phyloP scores from a whole-genome alignment of 495 filamentous ascomycete species.

The Pyrenopolyporus hunteri region DNA sequence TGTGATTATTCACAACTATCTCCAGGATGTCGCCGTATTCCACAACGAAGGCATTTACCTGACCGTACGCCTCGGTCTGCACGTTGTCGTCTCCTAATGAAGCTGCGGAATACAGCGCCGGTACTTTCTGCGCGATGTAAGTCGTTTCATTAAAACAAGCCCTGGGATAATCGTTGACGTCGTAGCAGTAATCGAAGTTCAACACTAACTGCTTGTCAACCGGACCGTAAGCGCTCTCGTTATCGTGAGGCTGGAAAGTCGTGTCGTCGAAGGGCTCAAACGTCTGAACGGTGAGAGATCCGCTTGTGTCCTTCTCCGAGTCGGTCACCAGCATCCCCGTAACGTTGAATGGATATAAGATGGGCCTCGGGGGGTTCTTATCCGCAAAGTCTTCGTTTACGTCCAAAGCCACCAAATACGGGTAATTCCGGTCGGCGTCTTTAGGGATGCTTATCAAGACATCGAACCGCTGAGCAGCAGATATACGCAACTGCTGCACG shows the following conservation, averaged over 20 bases:
- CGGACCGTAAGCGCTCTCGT: slow-evolving; percentile 49
- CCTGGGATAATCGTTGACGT: slow-evolving; percentile 67
- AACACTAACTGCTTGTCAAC: slow-evolving; percentile 62
- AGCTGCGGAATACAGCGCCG: slow-evolving; percentile 76
- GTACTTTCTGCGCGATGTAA: slow-evolving; percentile 76
- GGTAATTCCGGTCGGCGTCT: slow-evolving; percentile 58
- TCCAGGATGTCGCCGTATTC: slow-evolving; percentile 71
- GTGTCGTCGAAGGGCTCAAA: slow-evolving; percentile 71
- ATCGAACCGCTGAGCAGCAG: slow-evolving; percentile 69
- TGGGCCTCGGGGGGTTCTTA: slow-evolving; percentile 34
- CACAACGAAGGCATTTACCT: slow-evolving; percentile 70
- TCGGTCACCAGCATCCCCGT: slow-evolving; percentile 71
- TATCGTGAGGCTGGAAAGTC: slow-evolving; percentile 63
- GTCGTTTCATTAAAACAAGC: slow-evolving; percentile 80
- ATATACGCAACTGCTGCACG: slow-evolving; percentile 51
- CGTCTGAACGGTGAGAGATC: slow-evolving; percentile 53
- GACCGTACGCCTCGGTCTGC: slow-evolving; percentile 74
- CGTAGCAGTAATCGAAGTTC: slow-evolving; percentile 65
- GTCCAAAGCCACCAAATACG: slow-evolving; percentile 59
- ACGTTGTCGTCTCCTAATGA: slow-evolving; percentile 65
- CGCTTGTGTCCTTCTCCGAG: slow-evolving; percentile 56
- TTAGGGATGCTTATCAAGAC: slow-evolving; percentile 54
- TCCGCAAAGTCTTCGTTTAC: slow-evolving; percentile 50
- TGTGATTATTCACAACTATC: slow-evolving; percentile 80
- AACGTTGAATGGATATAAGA: slow-evolving; percentile 47